Conservation (phyloP, 495 filamentous ascomycete species). For the Lichina pygmaea region DNA sequence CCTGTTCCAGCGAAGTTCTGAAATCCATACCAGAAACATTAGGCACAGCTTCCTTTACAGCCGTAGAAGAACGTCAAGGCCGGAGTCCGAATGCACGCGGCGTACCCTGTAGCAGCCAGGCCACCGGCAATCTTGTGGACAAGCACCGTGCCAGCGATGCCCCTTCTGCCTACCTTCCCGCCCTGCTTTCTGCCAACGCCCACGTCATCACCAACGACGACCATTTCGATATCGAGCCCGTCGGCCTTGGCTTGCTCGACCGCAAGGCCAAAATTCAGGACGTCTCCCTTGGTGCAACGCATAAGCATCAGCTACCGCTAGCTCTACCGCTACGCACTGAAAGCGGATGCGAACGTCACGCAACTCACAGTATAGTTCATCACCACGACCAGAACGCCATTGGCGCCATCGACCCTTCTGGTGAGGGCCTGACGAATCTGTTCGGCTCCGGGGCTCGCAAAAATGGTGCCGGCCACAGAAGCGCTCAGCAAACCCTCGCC, state of each 20-base stretch:
- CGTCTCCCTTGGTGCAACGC: constrained; percentile 21
- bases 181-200: constrained; percentile 61
- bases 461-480: constrained; percentile 78
- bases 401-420: constrained; percentile 35
- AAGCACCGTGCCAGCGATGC: constrained; percentile 73
- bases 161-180: constrained; percentile 77
- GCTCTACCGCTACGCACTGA: background rate
- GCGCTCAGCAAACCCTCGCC: constrained; percentile 56
- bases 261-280: constrained; percentile 85
- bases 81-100: constrained; percentile 3
- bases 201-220: constrained; percentile 87
- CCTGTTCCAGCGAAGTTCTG: constrained; percentile 28
- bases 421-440: constrained; percentile 60
- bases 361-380: constrained; percentile 33
- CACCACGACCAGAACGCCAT: constrained; percentile 44
- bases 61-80: constrained; percentile 7
- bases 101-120: constrained; percentile 40
- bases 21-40: constrained; percentile 4
- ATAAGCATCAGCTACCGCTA: background rate
- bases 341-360: background rate
- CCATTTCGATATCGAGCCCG: constrained; percentile 65
- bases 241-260: constrained; percentile 75
- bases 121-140: constrained; percentile 78
- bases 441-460: constrained; percentile 66
- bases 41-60: background rate